Evolutionary conservation across 225 moss, liverwort and hornwort genomes (phyloP).

Genomic region (Ulota crispa): DNA sequence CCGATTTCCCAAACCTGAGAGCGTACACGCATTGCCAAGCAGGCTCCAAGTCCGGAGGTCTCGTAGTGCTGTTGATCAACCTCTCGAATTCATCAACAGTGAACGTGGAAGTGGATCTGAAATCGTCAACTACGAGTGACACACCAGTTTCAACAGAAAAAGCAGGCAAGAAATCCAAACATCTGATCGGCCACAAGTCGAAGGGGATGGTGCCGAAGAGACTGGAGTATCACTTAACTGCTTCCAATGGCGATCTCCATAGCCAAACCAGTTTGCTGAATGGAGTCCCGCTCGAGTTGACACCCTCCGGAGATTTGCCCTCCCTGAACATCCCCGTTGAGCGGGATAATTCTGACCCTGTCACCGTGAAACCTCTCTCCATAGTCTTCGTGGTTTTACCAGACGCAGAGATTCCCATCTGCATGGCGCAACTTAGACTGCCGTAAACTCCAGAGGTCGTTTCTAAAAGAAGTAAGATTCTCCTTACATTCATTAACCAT

Average conservation of each 20-base stretch:
- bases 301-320: conserved; percentile 34
- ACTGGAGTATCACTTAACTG: conserved; percentile 53
- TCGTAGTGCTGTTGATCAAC: conserved; percentile 45
- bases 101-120: conserved; percentile 29
- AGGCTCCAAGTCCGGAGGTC: conserved; percentile 35
- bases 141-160: not conserved
- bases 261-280: conserved; percentile 50
- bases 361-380: conserved; percentile 31
- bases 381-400: conserved; percentile 44
- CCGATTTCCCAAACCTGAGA: conserved; percentile 19
- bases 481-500: not conserved
- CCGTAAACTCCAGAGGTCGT: not conserved
- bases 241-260: conserved; percentile 34
- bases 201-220: conserved; percentile 20
- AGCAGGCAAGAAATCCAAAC: conserved; percentile 15
- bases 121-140: conserved; percentile 1
- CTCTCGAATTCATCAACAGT: conserved; percentile 35
- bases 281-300: conserved; percentile 40
- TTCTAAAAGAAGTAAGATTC: not conserved
- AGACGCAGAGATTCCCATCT: conserved; percentile 34
- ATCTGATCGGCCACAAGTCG: conserved; percentile 30
- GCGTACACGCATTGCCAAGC: conserved; percentile 57
- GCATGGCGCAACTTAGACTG: conserved; percentile 14
- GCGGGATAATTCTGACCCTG: conserved; percentile 22
- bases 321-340: conserved; percentile 27